Conservation (phyloP, 2,329 filamentous ascomycete genomes). For the Alternaria triticina region DNA sequence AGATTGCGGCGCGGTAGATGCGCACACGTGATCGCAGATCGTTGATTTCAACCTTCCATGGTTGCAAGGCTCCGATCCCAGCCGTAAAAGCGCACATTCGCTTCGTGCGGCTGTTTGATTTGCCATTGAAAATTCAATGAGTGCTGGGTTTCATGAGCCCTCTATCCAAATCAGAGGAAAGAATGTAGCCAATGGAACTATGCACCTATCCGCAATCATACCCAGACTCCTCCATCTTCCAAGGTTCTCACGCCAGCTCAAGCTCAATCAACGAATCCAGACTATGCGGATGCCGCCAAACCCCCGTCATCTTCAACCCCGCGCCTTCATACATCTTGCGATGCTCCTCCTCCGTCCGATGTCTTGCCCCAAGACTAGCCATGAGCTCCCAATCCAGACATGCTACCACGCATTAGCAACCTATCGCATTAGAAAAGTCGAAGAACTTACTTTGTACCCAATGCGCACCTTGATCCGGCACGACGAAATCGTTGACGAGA, state of each 20-base stretch:
- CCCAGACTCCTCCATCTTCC: background rate
- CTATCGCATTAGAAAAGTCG: background rate
- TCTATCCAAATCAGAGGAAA: no score
- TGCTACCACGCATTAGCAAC: conserved; percentile 8
- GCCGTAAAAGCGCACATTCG: no score
- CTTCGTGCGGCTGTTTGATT: no score
- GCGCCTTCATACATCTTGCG: conserved; percentile 24
- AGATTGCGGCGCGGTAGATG: no score
- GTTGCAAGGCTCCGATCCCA: no score
- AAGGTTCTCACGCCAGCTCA: conserved; percentile 24
- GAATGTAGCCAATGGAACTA: no score
- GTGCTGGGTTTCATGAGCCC: no score
- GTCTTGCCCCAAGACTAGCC: conserved; percentile 27
- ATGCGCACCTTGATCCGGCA: conserved; percentile 31
- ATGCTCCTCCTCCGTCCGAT: conserved; percentile 33
- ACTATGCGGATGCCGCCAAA: conserved; percentile 29
- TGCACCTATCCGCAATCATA: background rate
- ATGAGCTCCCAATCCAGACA: conserved; percentile 37
- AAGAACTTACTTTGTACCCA: conserved; percentile 30
- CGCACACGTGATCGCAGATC: no score
- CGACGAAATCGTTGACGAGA: conserved; percentile 35
- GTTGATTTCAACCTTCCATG: no score
- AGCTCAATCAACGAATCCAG: conserved; percentile 34
- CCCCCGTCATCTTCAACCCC: conserved; percentile 22
- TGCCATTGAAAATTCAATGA: no score